These are phyloP conservation scores for Podila verticillata DNA, from an alignment of 192 early-diverging fungal genomes.

Conservation along the genomic window DNA sequence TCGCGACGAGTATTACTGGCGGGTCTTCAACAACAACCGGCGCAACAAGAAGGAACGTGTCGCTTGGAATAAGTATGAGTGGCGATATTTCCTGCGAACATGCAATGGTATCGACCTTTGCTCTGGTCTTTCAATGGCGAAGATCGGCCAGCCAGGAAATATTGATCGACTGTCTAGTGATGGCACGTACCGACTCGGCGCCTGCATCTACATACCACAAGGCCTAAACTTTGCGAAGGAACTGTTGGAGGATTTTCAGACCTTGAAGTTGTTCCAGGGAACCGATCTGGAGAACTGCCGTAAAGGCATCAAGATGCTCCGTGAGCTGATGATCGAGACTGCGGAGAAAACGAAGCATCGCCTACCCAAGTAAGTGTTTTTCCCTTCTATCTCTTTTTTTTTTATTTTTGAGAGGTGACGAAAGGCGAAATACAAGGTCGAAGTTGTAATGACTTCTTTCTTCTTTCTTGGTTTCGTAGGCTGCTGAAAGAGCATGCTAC, in stretches of 20 bases:
- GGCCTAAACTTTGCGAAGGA: constrained; percentile 23
- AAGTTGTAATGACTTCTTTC: constrained; percentile 5
- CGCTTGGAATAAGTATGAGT: constrained; percentile 13
- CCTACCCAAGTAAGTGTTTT: constrained; percentile 16
- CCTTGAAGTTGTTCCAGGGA: constrained; percentile 20
- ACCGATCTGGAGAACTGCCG: constrained; percentile 22
- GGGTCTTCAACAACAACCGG: background rate
- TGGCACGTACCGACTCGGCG: constrained; percentile 20
- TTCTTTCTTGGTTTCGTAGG: constrained; percentile 11
- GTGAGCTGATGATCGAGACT: constrained; percentile 26
- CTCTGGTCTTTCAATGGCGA: background rate
- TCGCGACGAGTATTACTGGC: constrained; percentile 1
- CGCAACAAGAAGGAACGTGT: constrained; percentile 8
- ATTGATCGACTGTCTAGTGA: constrained; percentile 18
- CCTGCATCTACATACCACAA: constrained; percentile 24
- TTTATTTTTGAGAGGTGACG: background rate
- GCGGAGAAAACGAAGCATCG: constrained; percentile 20
- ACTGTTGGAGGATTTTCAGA: constrained; percentile 12
- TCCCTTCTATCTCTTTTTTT: constrained; percentile 8
- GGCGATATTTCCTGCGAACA: constrained; percentile 11
- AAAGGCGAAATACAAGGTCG: constrained; percentile 5
- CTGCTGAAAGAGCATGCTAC: constrained; percentile 10
- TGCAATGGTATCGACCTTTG: constrained; percentile 28
- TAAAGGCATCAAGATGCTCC: constrained; percentile 19
- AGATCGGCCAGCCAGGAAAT: constrained; percentile 14